Base-by-base conservation (phyloP, 1,284 basidiomycete species). In the Melampsora americana region DNA sequence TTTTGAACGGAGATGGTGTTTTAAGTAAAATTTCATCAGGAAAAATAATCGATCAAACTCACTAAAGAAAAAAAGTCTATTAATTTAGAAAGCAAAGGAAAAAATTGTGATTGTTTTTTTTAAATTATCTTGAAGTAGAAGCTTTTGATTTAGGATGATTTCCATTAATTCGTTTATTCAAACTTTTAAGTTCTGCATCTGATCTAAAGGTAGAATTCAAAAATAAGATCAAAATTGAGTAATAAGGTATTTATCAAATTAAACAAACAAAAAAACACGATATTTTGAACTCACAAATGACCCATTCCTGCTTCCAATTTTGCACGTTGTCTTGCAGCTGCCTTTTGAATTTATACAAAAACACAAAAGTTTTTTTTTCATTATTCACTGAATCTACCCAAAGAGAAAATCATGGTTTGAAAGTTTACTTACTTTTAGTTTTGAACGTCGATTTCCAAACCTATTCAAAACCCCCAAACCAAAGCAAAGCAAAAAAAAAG, bases 281-380 rank as follows among this genome's bases (percentile, higher is more conserved):
- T n/a, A 35, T 59, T 4, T 69, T 30, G 26, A 30, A 23, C 69
- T 70, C 11, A 70, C 69, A 70, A 62, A 60, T 70, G 69, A 16
- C 69, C 59, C 42, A 70, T 70, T 61, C 69, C 69, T 42, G 69
- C 69, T 42, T 70, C 69, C 48, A 70, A 60, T 59, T 70, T 70
- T 28, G 69, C 69, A 20, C 61, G 59, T 26, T 70, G 69, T 14
- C 69, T 35, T 26, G 69, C 69, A 60, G 69, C 69, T 16, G 69
- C 69, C 42, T 44, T 12, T 44, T 44, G 42, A 44, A 44, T n/a
- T n/a, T 0, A 44, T 1, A 14, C n/a, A n/a, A n/a, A n/a, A n/a
- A n/a, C n/a, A n/a, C n/a, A n/a, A n/a, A n/a, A n/a, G n/a, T n/a
- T n/a, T n/a, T n/a, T n/a, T n/a, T n/a, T n/a, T n/a, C n/a, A n/a